Evolutionary conservation across 257 asterid genomes (phyloP), one percentile per base, ranked within the genome.

Genomic region (Solanum bulbocastanum): DNA sequence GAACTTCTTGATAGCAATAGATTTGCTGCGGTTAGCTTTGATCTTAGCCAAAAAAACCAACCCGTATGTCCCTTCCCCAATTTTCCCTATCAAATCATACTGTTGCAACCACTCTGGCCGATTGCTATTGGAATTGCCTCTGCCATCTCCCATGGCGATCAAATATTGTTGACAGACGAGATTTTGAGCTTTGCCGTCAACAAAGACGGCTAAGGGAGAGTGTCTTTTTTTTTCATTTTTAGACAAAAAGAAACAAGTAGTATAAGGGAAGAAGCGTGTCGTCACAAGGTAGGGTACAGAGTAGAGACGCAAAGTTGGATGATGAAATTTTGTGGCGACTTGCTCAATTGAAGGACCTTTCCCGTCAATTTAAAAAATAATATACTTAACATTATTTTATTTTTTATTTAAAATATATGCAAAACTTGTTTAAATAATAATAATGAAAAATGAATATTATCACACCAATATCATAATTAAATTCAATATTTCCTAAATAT

Each of bases 61-160:
- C 7, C 99, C 99, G 62, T 97, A 97, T 0, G 99, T 97, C 3
- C 99, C 99, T 87, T 97, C 99, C 66, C 99, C 99, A 62, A 97
- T 93, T 91, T 97, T 97, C 5, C 99, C 99, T 30, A 96, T 94
- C 83, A 97, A 95, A 73, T 97, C 99, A 90, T 97, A 97, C 88
- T 93, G 98, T 89, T 96, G 98, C 85, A 97, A 90, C 99, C 99
- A 97, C 93, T 96, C 99, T 84, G 99, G 99, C 90, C 95, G 93
- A 86, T 89, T 87, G 88, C 88, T 86, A 88, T 66, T 88, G 39
- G 87, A 88, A 90, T 39, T 74, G 22, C 52, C 44, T 20, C 86
- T 52, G 20, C 89, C 91, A 72, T 89, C 91, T 71, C 91, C 91
- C 88, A 86, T 86, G 44, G 10, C 85, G 85, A 81, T 39, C 83